Base-by-base conservation (phyloP, 1,284 basidiomycete species). In the Phellinidium pouzarii region DNA sequence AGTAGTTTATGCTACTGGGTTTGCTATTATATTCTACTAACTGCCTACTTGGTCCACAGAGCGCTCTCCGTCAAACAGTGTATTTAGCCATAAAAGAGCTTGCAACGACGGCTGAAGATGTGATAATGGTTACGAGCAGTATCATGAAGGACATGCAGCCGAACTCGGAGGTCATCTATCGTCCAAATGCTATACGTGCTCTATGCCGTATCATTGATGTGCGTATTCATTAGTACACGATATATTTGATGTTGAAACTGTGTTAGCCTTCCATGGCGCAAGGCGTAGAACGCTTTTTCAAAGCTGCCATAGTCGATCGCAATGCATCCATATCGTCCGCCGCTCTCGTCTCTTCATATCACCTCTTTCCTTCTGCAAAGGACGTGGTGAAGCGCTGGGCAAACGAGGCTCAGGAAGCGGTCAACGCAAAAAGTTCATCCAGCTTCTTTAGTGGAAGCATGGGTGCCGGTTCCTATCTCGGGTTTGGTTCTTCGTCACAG, bases 121-220 rank as follows among this genome's bases (percentile, higher is more conserved):
- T 98, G 36, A 97, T 99, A 65, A 99, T 99, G 94, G 94, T 98
- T 61, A 99, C 96, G 4, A 93, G 91, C 65, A 97, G 94, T 65
- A 99, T 99, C 70, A 98, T 98, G 94, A 99, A 99, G 77, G 95
- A 99, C 66, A 99, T 99, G 92, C 95, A 99, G 66, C 91, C 94
- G 48, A 98, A 98, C 68, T 88, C 94, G 48, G 96, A 99, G 68
- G 95, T 98, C 64, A 94, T 99, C 60, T 99, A 99, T 72, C 80
- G 96, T 55, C 92, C 96, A 37, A 99, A 99, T 68, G 91, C 96
- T 27, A 99, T 99, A 61, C 85, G 96, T 62, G 94, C 95, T 3
- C 78, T 99, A 14, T 94, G 93, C 70, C 80, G 94, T 55, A 95
- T 99, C 67, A 96, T 98, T 62, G 96, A 99, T 68, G 94, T 95